Percentiles rank a stretch among this genome's conserved stretches.
phyloP scores from a whole-genome alignment of 805 yeast species.

The Metschnikowia borealis region DNA sequence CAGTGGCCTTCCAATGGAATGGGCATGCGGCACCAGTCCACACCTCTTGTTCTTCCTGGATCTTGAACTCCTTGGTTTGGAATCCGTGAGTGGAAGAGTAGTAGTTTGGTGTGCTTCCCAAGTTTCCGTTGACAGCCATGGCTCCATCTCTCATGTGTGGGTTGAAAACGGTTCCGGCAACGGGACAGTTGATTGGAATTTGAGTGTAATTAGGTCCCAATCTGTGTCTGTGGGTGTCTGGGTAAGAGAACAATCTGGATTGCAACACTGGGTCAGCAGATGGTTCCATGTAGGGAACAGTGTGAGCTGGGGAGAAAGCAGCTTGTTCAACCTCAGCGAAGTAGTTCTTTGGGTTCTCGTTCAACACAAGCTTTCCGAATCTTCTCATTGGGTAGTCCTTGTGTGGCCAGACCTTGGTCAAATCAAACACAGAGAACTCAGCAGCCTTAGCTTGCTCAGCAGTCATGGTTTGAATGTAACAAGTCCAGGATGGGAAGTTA shows the following conservation, averaged over 20 bases:
- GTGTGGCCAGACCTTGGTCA: conserved; percentile 93
- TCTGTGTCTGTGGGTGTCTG: conserved; percentile 84
- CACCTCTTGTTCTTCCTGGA: conserved; percentile 68
- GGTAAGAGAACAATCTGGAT: conserved; percentile 75
- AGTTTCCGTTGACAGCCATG: conserved; percentile 57
- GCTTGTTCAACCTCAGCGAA: conserved; percentile 86
- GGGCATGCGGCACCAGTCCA: conserved; percentile 82
- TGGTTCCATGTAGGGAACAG: conserved; percentile 80
- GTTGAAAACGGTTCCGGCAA: conserved; percentile 39
- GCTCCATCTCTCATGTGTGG: conserved; percentile 85
- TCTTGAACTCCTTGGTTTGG: conserved; percentile 41
- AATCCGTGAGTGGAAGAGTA: conserved; percentile 53
- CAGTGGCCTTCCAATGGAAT: conserved; percentile 77
- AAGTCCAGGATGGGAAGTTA: conserved; percentile 80
- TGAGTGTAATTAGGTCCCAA: conserved; percentile 73
- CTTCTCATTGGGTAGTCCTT: conserved; percentile 79
- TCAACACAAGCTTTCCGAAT: conserved; percentile 74
- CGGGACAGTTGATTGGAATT: conserved; percentile 88
- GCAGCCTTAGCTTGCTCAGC: conserved; percentile 69
- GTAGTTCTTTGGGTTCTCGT: conserved; percentile 81
- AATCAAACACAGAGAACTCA: conserved; percentile 81
- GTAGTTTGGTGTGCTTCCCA: conserved; percentile 76
- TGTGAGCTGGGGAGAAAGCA: conserved; percentile 80
- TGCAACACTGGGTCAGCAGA: conserved; percentile 83
- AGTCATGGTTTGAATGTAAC: conserved; percentile 83